These are phyloP conservation scores for Castanospermum australe DNA, from an alignment of 306 rosid genomes.

Conservation along the genomic window DNA sequence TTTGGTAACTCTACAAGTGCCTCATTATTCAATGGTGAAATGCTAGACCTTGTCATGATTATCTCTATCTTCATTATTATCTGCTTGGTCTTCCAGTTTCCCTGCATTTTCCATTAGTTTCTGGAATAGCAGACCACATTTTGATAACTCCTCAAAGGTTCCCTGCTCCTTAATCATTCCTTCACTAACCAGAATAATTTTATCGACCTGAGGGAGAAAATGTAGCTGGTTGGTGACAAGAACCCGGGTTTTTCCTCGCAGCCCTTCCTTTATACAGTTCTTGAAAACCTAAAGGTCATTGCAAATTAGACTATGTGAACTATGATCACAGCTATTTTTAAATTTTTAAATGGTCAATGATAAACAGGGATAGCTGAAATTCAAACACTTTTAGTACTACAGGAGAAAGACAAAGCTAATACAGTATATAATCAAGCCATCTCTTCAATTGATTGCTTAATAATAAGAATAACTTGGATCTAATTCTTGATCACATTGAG, in stretches of 20 bases:
- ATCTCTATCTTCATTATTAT: slow-evolving; percentile 29
- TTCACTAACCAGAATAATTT: slow-evolving; percentile 62
- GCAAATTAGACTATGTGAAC: slow-evolving; percentile 7
- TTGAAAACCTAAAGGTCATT: slow-evolving; percentile 62
- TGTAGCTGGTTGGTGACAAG: slow-evolving; percentile 96
- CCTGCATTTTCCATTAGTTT: slow-evolving; percentile 93
- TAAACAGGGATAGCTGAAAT: neutral
- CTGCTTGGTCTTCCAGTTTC: slow-evolving; percentile 66
- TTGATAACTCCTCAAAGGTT: slow-evolving; percentile 82
- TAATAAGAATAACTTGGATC: neutral
- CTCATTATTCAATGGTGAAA: slow-evolving; percentile 31
- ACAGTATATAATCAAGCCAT: neutral
- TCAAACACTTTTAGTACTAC: neutral
- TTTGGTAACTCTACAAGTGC: slow-evolving; percentile 35
- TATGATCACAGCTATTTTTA: neutral
- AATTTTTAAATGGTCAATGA: neutral
- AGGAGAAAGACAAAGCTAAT: neutral
- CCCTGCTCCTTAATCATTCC: slow-evolving; percentile 77
- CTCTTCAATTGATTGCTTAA: neutral
- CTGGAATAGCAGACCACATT: slow-evolving; percentile 66
- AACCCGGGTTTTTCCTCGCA: slow-evolving; percentile 76
- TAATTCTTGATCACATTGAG: neutral
- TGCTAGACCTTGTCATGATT: slow-evolving; percentile 23
- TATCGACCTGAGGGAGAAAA: slow-evolving; percentile 88
- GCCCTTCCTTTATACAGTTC: slow-evolving; percentile 80